Base-by-base conservation (phyloP, 345 rosid species). In the Murraya koenigii region DNA sequence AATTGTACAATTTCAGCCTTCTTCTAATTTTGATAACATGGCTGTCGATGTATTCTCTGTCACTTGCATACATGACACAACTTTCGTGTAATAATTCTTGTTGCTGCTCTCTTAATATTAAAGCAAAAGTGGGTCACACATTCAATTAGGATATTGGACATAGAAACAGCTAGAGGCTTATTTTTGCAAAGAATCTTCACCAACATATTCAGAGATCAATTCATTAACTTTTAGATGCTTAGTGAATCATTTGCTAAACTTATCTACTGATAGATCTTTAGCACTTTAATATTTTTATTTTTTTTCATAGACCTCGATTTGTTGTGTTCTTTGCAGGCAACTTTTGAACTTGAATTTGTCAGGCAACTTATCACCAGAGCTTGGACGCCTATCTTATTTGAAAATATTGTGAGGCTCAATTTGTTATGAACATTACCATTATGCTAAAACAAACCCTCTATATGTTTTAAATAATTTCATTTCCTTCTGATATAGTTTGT, bases 331-430 rank as follows among this genome's bases (percentile, higher is more conserved):
- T 78, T 81, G 81, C 88, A 96, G 99, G 91, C 98, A 88, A 85
- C 80, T 96, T 63, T 81, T 92, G 33, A 81, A 80, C 32, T 82
- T 91, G 99, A 91, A 92, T 84, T 87, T 96, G 8, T 74, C 92
- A 26, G 99, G 99, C 83, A 87, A 23, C 64, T 88, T 96, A 82
- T 90, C 98, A 20, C 98, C 97, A 7, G 85, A 90, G 36, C 92
- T 96, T 69, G 98, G 99, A 11, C 83, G 49, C 66, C 85, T 96
- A 62, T 86, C 98, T 71, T 76, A 81, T 55, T 75, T 96, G 84
- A 22, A 0, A 58, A 94, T 96, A 85, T 60, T 94, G 99, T 96
- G 85, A 75, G 92, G 82, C 80, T 30, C 38, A 78, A 36, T 39
- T 36, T 39, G 15, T 65, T 20, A 6, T 38, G 17, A 56, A 72